Evolutionary conservation across 2,329 filamentous ascomycete genomes (phyloP), one percentile per base, ranked within the genome.

Genomic region (Calonectria montana): DNA sequence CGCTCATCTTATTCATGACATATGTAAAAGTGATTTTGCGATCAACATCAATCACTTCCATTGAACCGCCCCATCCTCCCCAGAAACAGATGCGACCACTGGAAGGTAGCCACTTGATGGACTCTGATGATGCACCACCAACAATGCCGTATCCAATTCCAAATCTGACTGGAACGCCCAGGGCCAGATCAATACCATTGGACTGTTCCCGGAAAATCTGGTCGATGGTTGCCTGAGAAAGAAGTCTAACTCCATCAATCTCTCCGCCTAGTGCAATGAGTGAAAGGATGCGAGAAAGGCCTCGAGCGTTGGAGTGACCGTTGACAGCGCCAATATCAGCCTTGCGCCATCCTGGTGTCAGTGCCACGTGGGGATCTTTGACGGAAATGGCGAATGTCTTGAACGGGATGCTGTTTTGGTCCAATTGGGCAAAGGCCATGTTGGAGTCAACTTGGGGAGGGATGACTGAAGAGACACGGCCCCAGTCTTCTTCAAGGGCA

Each of bases 31-130:
- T 87, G 70, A 87, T 75, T 18, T 79, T 75, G 2, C 82, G 75
- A 37, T 86, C 83, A 6, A 82, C 45, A 73, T 88, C 87, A 80
- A 87, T 85, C 31, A 87, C 70, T 4, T 81, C 73, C 1, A 86
- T 67, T 0, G 85, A 86, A 0, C 87, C 86, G 13, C 86, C 86
- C 82, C 82, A 87, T 0, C 86, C 86, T 27, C 82, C 81, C 86
- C 87, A 87, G 67, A 82, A 86, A 53, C 76, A 75, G 16, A 80
- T 25, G 4, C 69, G 68, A 78, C 84, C 86, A 25, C 78, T 67
- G 2, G 82, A 81, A 12, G 53, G 53, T 8, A 59, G 1, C 53
- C 53, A 59, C 35, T 39, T 39, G 7, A 59, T 21, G n/a, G 53
- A 39, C 7, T 59, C 31, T 37, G 53, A 37, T 4, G 53, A 2